Percentiles rank a stretch among this genome's conserved stretches.
Evolutionary conservation across 805 yeast genomes (phyloP).

Genomic region (Metschnikowia koreensis): DNA sequence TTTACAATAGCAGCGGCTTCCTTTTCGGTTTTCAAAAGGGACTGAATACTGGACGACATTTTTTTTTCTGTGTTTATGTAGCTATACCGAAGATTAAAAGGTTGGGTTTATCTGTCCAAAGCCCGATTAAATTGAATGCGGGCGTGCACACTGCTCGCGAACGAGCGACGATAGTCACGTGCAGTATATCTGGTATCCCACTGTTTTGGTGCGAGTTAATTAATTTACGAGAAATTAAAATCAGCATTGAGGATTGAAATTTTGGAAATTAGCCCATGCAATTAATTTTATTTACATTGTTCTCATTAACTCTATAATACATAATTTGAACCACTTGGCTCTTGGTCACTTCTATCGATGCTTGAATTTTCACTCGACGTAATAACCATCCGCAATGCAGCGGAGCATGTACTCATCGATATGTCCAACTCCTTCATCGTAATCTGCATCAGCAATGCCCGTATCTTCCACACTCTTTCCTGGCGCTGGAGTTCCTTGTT

Average conservation of each 20-base stretch:
- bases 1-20: slow-evolving; percentile 96
- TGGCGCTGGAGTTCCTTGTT: slow-evolving; percentile 25
- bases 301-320: slow-evolving; percentile 1
- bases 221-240: too few species aligned
- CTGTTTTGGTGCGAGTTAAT: too few species aligned
- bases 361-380: slow-evolving; percentile 25
- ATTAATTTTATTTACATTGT: not conserved
- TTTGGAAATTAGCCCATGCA: too few species aligned
- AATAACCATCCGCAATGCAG: slow-evolving; percentile 80
- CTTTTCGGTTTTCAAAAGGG: slow-evolving; percentile 72
- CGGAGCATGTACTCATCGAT: slow-evolving; percentile 96
- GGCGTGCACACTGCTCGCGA: slow-evolving; percentile 7
- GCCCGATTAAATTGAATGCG: slow-evolving; percentile 8
- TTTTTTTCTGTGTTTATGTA: not conserved
- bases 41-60: slow-evolving; percentile 31
- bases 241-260: too few species aligned
- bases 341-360: not conserved
- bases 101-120: slow-evolving; percentile 9
- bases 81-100: not conserved
- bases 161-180: not conserved
- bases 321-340: not conserved
- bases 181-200: not conserved
- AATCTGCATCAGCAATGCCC: slow-evolving; percentile 34
- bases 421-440: slow-evolving; percentile 69
- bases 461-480: slow-evolving; percentile 32